phyloP scores from a whole-genome alignment of 1,284 basidiomycete genomes.

The Austroboletus novae-zelandiae region DNA sequence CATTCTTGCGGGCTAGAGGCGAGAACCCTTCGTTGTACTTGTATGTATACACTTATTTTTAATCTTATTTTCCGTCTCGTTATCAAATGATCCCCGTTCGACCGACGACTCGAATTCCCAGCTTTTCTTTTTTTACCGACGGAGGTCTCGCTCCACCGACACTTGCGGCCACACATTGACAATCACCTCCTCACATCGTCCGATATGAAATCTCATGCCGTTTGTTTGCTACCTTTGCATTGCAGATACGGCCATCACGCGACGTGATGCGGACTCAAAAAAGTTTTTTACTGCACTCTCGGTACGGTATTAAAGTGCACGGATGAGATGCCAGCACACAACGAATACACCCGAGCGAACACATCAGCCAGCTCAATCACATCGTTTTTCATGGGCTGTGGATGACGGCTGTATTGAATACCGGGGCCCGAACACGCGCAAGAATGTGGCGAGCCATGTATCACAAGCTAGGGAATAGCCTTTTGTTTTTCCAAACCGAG shows the following conservation, averaged over 20 bases:
- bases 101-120: conserved; percentile 18
- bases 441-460: not conserved
- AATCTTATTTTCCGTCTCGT: conserved; percentile 2
- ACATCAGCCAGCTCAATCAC: conserved; percentile 2
- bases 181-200: not conserved
- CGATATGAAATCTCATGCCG: not conserved
- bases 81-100: conserved; percentile 14
- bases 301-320: conserved; percentile 17
- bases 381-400: conserved; percentile 3
- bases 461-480: conserved; percentile 1
- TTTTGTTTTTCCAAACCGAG: conserved; percentile 2
- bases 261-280: conserved; percentile 13
- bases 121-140: conserved; percentile 5
- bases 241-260: not conserved
- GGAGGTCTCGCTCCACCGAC: conserved; percentile 23
- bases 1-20: conserved; percentile 4
- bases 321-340: not conserved
- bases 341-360: not conserved
- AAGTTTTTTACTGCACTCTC: not conserved
- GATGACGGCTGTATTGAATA: conserved; percentile 14
- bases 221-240: not conserved
- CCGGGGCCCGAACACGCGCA: conserved; percentile 19
- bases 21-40: not conserved
- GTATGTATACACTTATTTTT: conserved; percentile 3
- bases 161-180: conserved; percentile 6